A percentile compares a stretch with the other conserved stretches of the same genome.
These are phyloP conservation scores for Bathelium albidoporum DNA, from an alignment of 495 filamentous ascomycete genomes.

Conservation along the genomic window DNA sequence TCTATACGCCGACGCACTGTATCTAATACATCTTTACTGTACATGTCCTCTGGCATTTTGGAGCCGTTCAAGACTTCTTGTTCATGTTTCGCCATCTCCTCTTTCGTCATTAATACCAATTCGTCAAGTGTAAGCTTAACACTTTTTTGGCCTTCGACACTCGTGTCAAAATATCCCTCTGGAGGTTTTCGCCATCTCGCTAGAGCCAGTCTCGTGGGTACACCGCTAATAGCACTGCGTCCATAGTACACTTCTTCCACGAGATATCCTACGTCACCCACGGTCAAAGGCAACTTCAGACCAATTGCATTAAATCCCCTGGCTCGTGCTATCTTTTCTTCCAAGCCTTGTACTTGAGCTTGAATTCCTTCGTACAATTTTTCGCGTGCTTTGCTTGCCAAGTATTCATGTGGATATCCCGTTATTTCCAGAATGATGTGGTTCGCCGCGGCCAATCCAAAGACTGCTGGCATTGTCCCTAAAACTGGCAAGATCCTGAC, in stretches of 20 bases:
- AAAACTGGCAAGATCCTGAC: conserved; percentile 88
- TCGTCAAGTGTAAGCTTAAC: conserved; percentile 54
- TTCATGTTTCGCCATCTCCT: conserved; percentile 75
- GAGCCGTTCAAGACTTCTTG: conserved; percentile 63
- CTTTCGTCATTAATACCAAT: conserved; percentile 92
- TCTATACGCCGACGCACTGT: conserved; percentile 50
- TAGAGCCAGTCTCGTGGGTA: conserved; percentile 66
- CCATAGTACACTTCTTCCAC: conserved; percentile 84
- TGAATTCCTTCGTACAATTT: conserved; percentile 84
- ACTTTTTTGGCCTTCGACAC: conserved; percentile 53
- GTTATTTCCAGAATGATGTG: conserved; percentile 80
- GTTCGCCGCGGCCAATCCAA: conserved; percentile 83
- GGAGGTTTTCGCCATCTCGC: conserved; percentile 59
- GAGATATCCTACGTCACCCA: conserved; percentile 71
- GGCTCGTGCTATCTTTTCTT: conserved; percentile 58
- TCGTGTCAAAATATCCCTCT: conserved; percentile 30
- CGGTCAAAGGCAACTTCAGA: conserved; percentile 64
- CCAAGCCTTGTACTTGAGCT: conserved; percentile 56
- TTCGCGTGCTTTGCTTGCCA: conserved; percentile 66
- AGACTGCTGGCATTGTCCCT: conserved; percentile 94
- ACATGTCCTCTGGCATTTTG: conserved; percentile 60
- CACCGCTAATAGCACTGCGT: conserved; percentile 69
- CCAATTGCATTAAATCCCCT: conserved; percentile 54
- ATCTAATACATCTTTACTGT: conserved; percentile 52
- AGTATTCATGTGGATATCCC: conserved; percentile 78